Evolutionary conservation across 805 yeast species (phyloP).

Genomic region (Cyberlindnera amylophila): DNA sequence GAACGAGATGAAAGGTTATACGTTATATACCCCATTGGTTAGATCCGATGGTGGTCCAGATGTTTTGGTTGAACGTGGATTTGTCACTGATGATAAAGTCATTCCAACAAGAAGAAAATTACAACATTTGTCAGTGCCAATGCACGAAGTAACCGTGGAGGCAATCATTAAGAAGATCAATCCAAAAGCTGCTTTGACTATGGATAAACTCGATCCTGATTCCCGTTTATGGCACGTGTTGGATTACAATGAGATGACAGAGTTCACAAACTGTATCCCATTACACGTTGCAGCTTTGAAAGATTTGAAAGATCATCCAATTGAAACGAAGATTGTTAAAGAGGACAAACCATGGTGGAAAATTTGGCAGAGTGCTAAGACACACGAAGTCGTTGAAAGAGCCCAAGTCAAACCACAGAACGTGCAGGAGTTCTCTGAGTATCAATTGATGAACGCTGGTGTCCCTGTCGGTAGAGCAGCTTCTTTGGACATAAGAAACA

Average conservation of each 20-base stretch:
- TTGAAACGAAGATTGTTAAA: slow-evolving; percentile 33
- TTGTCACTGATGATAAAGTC: slow-evolving; percentile 70
- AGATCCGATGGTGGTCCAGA: slow-evolving; percentile 74
- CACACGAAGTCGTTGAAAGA: slow-evolving; percentile 8
- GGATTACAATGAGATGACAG: slow-evolving; percentile 79
- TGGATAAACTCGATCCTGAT: slow-evolving; percentile 66
- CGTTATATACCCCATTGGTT: slow-evolving; percentile 75
- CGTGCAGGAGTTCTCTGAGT: slow-evolving; percentile 43
- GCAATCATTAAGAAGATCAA: slow-evolving; percentile 72
- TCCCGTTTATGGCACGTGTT: slow-evolving; percentile 72
- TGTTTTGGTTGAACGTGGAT: slow-evolving; percentile 84
- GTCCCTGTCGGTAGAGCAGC: slow-evolving; percentile 87
- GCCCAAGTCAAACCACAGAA: slow-evolving; percentile 4
- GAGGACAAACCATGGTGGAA: slow-evolving; percentile 30
- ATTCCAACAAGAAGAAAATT: slow-evolving; percentile 56
- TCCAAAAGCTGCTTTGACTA: slow-evolving; percentile 57
- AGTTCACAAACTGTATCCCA: slow-evolving; percentile 61
- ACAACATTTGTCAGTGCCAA: slow-evolving; percentile 67
- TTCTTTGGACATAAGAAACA: slow-evolving; percentile 77
- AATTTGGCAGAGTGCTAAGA: slow-evolving; percentile 20
- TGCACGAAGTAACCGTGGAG: slow-evolving; percentile 56
- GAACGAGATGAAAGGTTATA: slow-evolving; percentile 73
- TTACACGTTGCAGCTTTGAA: slow-evolving; percentile 72
- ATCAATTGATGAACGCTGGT: slow-evolving; percentile 71
- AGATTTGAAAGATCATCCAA: slow-evolving; percentile 61